Conservation (phyloP, 1,284 basidiomycete species). For the Sphaerobolus stellatus region DNA sequence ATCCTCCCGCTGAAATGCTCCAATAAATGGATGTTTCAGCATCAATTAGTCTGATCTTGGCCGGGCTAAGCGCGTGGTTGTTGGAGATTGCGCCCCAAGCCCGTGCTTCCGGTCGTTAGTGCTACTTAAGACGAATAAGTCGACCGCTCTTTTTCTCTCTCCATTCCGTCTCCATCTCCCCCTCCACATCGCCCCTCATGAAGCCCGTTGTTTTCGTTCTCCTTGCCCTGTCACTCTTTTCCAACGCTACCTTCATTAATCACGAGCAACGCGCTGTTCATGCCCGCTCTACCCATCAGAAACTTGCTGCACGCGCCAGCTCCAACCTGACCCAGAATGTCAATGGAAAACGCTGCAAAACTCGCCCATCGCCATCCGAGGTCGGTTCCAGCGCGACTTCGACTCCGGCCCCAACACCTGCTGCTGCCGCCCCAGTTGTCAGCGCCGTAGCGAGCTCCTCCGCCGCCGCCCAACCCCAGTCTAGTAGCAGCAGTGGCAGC, state of each 20-base stretch:
- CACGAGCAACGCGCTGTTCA: slow-evolving; percentile 34
- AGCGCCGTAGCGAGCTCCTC: slow-evolving; percentile 21
- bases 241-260: slow-evolving; percentile 37
- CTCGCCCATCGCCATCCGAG: background rate
- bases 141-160: slow-evolving; percentile 8
- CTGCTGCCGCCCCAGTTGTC: slow-evolving; percentile 26
- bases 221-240: slow-evolving; percentile 36
- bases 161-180: slow-evolving; percentile 13
- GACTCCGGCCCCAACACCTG: slow-evolving; percentile 16
- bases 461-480: slow-evolving; percentile 17
- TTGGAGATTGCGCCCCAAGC: too few species aligned
- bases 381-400: slow-evolving; percentile 11
- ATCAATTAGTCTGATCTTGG: too few species aligned
- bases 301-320: slow-evolving; percentile 32
- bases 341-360: slow-evolving; percentile 7
- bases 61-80: too few species aligned
- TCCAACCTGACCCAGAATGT: slow-evolving; percentile 17
- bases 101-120: too few species aligned
- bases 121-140: too few species aligned
- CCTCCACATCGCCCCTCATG: slow-evolving; percentile 35
- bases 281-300: slow-evolving; percentile 36
- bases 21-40: too few species aligned
- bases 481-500: slow-evolving; percentile 13
- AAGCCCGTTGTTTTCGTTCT: slow-evolving; percentile 40
- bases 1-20: too few species aligned